phyloP scores from a whole-genome alignment of 1,284 basidiomycete genomes.

The Puccinia coronata region DNA sequence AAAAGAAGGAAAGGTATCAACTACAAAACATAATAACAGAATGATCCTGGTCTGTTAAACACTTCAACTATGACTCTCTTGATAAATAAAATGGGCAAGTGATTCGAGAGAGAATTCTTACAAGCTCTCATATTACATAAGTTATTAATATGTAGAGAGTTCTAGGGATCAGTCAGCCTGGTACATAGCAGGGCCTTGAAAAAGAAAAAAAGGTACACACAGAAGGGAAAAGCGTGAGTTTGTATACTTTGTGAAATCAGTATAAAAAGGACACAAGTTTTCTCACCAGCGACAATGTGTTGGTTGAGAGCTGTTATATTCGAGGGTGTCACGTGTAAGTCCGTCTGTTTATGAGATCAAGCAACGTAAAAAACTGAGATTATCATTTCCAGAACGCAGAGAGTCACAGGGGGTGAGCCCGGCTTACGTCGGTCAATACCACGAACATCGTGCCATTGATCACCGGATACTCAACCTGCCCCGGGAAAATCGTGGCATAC shows the following conservation, averaged over 20 bases:
- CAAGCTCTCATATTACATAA: too few species aligned
- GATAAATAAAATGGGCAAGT: too few species aligned
- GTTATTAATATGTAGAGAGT: too few species aligned
- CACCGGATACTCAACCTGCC: conserved; percentile 49
- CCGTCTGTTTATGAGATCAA: conserved; percentile 50
- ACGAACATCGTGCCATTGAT: conserved; percentile 66
- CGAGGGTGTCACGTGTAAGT: conserved; percentile 66
- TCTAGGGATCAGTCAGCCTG: background rate
- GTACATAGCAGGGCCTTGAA: background rate
- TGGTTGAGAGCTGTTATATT: conserved; percentile 65
- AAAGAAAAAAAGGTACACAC: too few species aligned
- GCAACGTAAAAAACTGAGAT: background rate
- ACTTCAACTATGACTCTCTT: too few species aligned
- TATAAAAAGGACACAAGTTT: background rate
- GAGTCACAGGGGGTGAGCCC: too few species aligned
- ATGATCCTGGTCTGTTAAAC: too few species aligned
- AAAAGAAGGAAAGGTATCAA: too few species aligned
- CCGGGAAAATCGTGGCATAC: conserved; percentile 16
- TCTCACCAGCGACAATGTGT: conserved; percentile 61
- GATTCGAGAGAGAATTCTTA: too few species aligned
- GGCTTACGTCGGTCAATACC: conserved; percentile 62
- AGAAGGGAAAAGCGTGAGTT: background rate
- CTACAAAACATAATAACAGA: too few species aligned
- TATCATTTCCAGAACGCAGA: background rate
- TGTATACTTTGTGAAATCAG: background rate